phyloP scores from a whole-genome alignment of 108 stramenopile species.

The Pseudonitzschia multiseries region DNA sequence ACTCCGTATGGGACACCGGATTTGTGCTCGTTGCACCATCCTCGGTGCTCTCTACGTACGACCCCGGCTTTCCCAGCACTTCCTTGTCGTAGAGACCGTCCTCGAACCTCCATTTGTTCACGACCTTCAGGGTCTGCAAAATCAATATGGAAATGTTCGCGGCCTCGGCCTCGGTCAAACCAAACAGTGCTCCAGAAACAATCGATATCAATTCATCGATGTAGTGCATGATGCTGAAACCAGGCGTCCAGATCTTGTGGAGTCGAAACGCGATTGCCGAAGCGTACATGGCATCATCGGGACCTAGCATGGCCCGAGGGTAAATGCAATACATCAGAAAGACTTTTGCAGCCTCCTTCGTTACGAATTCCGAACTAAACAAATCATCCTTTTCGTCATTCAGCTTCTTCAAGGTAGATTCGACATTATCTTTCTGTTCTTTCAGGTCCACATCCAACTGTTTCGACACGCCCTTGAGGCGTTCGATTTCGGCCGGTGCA shows the following conservation, averaged over 20 bases:
- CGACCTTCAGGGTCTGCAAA: constrained; percentile 66
- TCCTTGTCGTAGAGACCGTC: constrained; percentile 70
- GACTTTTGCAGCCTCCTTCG: constrained; percentile 36
- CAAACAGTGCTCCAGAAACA: constrained; percentile 64
- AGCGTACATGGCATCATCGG: constrained; percentile 87
- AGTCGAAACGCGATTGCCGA: constrained; percentile 71
- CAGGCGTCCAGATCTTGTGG: constrained; percentile 75
- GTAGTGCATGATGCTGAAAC: constrained; percentile 72
- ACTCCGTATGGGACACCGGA: constrained; percentile 44
- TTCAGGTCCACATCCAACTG: constrained; percentile 56
- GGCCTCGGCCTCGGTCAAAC: constrained; percentile 87
- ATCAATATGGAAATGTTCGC: constrained; percentile 75
- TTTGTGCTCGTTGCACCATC: constrained; percentile 33
- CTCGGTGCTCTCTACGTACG: constrained; percentile 25
- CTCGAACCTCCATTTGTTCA: constrained; percentile 81
- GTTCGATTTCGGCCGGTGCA: constrained; percentile 42
- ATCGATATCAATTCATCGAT: constrained; percentile 67
- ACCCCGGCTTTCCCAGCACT: constrained; percentile 52
- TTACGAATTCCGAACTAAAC: constrained; percentile 30
- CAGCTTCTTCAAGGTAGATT: constrained; percentile 39
- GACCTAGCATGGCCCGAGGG: constrained; percentile 69
- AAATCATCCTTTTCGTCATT: constrained; percentile 42
- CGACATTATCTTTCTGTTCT: constrained; percentile 65
- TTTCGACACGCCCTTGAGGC: constrained; percentile 47
- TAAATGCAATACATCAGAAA: constrained; percentile 77